These are phyloP conservation scores for Spizellomyces punctatus DNA, from an alignment of 192 early-diverging fungal genomes.

Conservation along the genomic window DNA sequence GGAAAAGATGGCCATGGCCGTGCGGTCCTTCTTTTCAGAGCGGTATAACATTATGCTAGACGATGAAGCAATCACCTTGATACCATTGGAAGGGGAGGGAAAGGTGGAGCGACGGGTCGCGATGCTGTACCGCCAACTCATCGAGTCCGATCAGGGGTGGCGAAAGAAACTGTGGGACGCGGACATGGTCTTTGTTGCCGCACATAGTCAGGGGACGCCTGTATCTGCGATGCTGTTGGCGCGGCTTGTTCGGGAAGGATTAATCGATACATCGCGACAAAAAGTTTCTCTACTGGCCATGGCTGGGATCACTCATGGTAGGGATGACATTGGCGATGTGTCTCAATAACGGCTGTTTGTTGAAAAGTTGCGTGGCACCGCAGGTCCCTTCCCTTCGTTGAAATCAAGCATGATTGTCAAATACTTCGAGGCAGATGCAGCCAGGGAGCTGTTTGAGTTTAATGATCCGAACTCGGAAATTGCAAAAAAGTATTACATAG, in stretches of 20 bases:
- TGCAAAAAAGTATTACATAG: slow-evolving; percentile 69
- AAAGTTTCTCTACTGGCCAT: slow-evolving; percentile 81
- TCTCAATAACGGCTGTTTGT: background rate
- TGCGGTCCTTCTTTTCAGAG: slow-evolving; percentile 40
- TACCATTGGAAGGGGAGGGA: slow-evolving; percentile 91
- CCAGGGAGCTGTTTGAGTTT: slow-evolving; percentile 93
- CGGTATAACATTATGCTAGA: slow-evolving; percentile 40
- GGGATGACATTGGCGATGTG: background rate
- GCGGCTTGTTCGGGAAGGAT: slow-evolving; percentile 67
- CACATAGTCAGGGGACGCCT: slow-evolving; percentile 93
- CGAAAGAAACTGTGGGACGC: slow-evolving; percentile 45
- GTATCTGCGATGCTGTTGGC: slow-evolving; percentile 80
- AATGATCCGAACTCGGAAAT: slow-evolving; percentile 76
- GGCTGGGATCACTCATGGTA: slow-evolving; percentile 87
- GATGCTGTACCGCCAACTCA: slow-evolving; percentile 75
- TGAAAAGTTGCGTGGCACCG: slow-evolving; percentile 12
- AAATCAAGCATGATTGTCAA: slow-evolving; percentile 83
- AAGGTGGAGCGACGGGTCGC: slow-evolving; percentile 87
- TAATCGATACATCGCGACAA: slow-evolving; percentile 70
- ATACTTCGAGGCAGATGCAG: slow-evolving; percentile 87
- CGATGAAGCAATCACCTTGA: slow-evolving; percentile 60
- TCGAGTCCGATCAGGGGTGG: slow-evolving; percentile 41
- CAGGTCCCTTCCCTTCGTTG: slow-evolving; percentile 80
- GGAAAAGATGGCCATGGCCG: slow-evolving; percentile 78
- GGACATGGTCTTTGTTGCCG: slow-evolving; percentile 84